Evolutionary conservation across 2,329 filamentous ascomycete species (phyloP).

Genomic region (Trichoderma sp.): DNA sequence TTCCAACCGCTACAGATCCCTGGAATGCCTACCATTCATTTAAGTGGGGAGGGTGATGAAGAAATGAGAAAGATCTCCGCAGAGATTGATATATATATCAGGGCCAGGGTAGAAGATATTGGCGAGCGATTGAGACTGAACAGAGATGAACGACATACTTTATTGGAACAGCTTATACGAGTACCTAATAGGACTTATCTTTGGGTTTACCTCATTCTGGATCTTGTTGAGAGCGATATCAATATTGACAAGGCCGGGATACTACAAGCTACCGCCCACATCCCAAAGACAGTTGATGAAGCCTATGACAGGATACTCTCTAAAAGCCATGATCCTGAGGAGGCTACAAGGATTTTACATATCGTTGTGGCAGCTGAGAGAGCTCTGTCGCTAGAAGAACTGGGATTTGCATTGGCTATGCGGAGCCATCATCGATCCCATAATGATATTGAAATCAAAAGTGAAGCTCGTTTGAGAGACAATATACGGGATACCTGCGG

Average conservation of each 20-base stretch:
- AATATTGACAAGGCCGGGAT: background rate
- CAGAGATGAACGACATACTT: background rate
- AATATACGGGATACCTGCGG: slow-evolving; percentile 33
- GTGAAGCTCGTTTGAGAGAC: slow-evolving; percentile 14
- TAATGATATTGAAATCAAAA: slow-evolving; percentile 1
- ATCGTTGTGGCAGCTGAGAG: slow-evolving; percentile 29
- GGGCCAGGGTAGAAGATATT: background rate
- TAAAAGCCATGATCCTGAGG: slow-evolving; percentile 19
- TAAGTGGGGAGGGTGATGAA: background rate
- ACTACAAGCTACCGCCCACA: background rate
- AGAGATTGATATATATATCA: background rate
- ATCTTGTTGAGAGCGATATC: background rate
- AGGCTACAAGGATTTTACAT: slow-evolving; percentile 27
- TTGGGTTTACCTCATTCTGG: slow-evolving; percentile 25
- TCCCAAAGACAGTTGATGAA: background rate
- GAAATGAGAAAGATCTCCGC: background rate
- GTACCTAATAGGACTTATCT: background rate
- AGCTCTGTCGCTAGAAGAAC: slow-evolving; percentile 30
- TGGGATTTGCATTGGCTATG: slow-evolving; percentile 27
- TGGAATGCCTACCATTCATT: background rate
- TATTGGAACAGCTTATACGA: background rate
- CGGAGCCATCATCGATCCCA: slow-evolving; percentile 10
- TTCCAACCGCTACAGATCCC: background rate
- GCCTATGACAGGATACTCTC: background rate
- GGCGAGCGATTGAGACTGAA: background rate